Percentiles rank a stretch among this genome's conserved stretches.
Evolutionary conservation across 75 land plant genomes (phyloP).

Genomic region (Sequoiadendron giganteum): DNA sequence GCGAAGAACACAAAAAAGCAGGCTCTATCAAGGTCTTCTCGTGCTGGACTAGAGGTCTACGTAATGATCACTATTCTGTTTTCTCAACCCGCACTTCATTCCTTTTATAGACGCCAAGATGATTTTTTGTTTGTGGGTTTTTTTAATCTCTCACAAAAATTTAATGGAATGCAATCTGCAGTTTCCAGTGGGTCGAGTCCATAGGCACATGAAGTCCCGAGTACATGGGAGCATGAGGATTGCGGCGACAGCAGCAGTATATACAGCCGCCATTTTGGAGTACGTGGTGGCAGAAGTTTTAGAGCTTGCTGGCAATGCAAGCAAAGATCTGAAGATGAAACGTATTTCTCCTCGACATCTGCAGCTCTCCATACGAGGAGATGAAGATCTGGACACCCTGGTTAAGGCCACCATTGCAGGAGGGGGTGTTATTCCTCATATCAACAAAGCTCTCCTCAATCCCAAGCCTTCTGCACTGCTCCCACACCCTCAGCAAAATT

Average conservation of each 20-base stretch:
- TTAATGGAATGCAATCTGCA: not conserved
- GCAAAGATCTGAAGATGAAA: constrained; percentile 51
- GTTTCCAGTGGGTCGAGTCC: constrained; percentile 75
- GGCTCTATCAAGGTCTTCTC: not conserved
- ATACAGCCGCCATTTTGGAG: constrained; percentile 70
- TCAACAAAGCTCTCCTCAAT: constrained; percentile 15
- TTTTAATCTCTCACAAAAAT: no score
- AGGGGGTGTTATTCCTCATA: constrained; percentile 41
- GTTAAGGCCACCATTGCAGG: constrained; percentile 45
- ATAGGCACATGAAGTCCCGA: constrained; percentile 53
- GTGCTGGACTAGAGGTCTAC: not conserved
- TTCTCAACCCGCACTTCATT: no score
- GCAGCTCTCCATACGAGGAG: constrained; percentile 43
- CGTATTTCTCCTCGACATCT: constrained; percentile 70
- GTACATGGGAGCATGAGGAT: constrained; percentile 52
- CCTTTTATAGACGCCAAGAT: no score
- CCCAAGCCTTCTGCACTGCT: no score
- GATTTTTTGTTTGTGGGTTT: no score
- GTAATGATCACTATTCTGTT: no score
- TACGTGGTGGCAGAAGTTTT: constrained; percentile 69
- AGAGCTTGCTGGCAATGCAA: constrained; percentile 75
- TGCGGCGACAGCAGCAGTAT: constrained; percentile 75
- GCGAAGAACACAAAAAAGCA: not conserved
- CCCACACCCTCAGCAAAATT: no score
- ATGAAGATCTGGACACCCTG: constrained; percentile 37